Evolutionary conservation across 2,329 filamentous ascomycete species (phyloP).

Genomic region (Alternaria arbusti): DNA sequence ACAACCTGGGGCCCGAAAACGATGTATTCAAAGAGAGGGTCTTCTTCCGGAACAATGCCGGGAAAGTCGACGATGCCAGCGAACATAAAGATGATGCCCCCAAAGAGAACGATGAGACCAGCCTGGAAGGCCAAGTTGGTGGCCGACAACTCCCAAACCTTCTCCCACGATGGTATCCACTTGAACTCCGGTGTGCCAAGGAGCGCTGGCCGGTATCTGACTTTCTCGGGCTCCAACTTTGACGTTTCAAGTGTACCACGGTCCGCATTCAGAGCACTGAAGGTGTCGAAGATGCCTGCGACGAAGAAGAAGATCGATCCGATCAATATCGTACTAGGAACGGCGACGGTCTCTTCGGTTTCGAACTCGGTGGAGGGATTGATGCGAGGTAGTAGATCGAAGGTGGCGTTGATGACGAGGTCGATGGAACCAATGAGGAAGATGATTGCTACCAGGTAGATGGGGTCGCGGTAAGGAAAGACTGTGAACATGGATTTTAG

Average conservation of each 20-base stretch:
- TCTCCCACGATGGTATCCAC: conserved; percentile 28
- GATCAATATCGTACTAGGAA: conserved; percentile 31
- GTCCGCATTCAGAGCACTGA: conserved; percentile 33
- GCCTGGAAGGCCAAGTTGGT: conserved; percentile 37
- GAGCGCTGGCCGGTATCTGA: conserved; percentile 31
- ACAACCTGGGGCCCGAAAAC: conserved; percentile 36
- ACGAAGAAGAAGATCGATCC: conserved; percentile 36
- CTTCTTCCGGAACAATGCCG: conserved; percentile 25
- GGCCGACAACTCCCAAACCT: conserved; percentile 23
- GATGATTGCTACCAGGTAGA: conserved; percentile 36
- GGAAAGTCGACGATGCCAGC: conserved; percentile 38
- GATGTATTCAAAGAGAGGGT: conserved; percentile 17
- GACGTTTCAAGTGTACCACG: conserved; percentile 20
- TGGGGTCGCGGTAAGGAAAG: conserved; percentile 37
- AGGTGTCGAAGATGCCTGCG: conserved; percentile 35
- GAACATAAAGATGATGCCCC: conserved; percentile 40
- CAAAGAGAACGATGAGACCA: conserved; percentile 36
- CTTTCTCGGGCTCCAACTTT: conserved; percentile 10
- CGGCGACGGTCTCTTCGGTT: conserved; percentile 24
- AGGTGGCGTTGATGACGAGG: conserved; percentile 35
- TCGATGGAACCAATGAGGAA: conserved; percentile 33
- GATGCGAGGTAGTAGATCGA: conserved; percentile 30
- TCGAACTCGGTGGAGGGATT: conserved; percentile 16
- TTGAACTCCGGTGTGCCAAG: conserved; percentile 32
- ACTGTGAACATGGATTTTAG: conserved; percentile 26